These are phyloP conservation scores for Phytophthora uliginosa DNA, from an alignment of 352 stramenopile genomes.

Conservation along the genomic window DNA sequence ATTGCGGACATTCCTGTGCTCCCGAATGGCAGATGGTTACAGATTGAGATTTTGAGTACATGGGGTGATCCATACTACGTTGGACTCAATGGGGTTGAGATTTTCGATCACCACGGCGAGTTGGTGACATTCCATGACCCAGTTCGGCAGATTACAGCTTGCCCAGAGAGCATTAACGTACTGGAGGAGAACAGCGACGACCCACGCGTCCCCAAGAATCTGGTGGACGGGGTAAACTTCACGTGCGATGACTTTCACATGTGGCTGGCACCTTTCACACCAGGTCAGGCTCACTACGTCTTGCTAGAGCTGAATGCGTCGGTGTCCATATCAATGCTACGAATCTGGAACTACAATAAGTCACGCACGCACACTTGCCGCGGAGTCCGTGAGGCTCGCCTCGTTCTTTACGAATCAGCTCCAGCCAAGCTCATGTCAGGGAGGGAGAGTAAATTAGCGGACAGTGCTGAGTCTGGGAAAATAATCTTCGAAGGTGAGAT, in stretches of 20 bases:
- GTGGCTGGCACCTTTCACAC: slow-evolving; percentile 90
- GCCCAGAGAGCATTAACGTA: slow-evolving; percentile 88
- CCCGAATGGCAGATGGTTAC: slow-evolving; percentile 65
- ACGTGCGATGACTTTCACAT: slow-evolving; percentile 94
- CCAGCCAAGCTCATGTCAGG: slow-evolving; percentile 16
- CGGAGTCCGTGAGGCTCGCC: slow-evolving; percentile 63
- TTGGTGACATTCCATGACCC: slow-evolving; percentile 62
- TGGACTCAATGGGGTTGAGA: slow-evolving; percentile 90
- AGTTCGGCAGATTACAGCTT: slow-evolving; percentile 62
- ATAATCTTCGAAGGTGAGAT: slow-evolving; percentile 92
- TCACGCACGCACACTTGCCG: slow-evolving; percentile 85
- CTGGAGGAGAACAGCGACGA: slow-evolving; percentile 91
- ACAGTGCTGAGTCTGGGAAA: neutral
- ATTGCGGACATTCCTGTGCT: slow-evolving; percentile 64
- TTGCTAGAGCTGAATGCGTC: slow-evolving; percentile 54
- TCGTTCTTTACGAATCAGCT: slow-evolving; percentile 53
- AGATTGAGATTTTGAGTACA: slow-evolving; percentile 86
- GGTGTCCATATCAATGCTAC: slow-evolving; percentile 80
- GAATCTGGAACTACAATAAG: slow-evolving; percentile 96
- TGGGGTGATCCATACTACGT: slow-evolving; percentile 94
- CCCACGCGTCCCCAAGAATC: slow-evolving; percentile 71
- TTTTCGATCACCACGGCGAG: slow-evolving; percentile 83
- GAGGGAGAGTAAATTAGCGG: neutral
- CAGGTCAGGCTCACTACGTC: slow-evolving; percentile 63
- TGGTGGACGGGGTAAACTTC: slow-evolving; percentile 90